Evolutionary conservation across 2,329 filamentous ascomycete genomes (phyloP).

Genomic region (Aspergillus clavatus): DNA sequence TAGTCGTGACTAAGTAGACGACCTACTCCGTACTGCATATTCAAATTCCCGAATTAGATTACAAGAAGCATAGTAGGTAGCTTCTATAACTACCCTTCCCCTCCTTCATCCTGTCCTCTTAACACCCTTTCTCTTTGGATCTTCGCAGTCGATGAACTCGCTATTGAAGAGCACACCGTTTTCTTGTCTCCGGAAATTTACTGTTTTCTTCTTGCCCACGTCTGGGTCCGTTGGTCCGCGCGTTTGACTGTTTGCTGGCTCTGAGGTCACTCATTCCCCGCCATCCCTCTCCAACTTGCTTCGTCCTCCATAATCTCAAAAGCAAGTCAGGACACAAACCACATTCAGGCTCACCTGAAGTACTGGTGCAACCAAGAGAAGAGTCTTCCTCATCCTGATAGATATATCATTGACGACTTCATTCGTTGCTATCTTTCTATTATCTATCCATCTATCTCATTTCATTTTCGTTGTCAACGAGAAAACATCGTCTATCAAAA

Average conservation of each 20-base stretch:
- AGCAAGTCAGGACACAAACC: too few relatives aligned
- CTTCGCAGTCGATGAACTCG: constrained; percentile 22
- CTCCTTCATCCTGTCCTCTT: neutral
- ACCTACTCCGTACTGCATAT: too few relatives aligned
- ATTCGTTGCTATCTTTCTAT: too few relatives aligned
- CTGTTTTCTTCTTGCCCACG: constrained; percentile 9
- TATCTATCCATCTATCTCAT: too few relatives aligned
- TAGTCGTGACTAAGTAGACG: too few relatives aligned
- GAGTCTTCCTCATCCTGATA: too few relatives aligned
- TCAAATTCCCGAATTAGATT: too few relatives aligned
- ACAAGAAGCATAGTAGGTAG: neutral
- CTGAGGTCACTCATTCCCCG: constrained; percentile 16
- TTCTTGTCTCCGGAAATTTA: constrained; percentile 2
- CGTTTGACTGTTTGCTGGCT: constrained; percentile 11
- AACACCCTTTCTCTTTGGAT: neutral
- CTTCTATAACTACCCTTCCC: neutral
- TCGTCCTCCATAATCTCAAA: too few relatives aligned
- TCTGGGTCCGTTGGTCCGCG: constrained; percentile 16
- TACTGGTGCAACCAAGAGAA: too few relatives aligned
- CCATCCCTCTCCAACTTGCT: constrained; percentile 8
- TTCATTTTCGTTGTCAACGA: too few relatives aligned
- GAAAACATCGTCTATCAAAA: neutral
- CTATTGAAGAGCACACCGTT: constrained; percentile 24
- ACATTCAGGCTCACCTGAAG: too few relatives aligned
- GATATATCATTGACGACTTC: too few relatives aligned